These are phyloP conservation scores for Elongisporangium prolatum DNA, from an alignment of 352 stramenopile species.

Conservation along the genomic window DNA sequence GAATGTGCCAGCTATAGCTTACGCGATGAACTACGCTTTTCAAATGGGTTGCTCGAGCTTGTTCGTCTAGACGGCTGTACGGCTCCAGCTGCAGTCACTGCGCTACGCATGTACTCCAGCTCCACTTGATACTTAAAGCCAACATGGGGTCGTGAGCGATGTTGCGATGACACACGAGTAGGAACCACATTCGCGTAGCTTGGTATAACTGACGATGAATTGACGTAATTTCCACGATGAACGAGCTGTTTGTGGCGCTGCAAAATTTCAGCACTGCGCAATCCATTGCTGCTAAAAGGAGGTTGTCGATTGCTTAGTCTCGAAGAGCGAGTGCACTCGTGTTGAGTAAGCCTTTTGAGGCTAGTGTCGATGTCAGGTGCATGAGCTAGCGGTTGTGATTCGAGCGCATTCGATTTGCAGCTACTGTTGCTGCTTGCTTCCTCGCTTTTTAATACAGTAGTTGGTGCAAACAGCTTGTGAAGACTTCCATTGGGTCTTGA, in stretches of 20 bases:
- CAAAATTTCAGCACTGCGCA: slow-evolving; percentile 41
- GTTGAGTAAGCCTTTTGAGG: background rate
- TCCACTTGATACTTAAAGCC: slow-evolving; percentile 37
- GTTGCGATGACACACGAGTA: slow-evolving; percentile 8
- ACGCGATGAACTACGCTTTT: too few relatives aligned
- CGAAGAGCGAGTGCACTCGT: background rate
- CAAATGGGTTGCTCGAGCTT: too few relatives aligned
- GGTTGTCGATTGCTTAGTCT: background rate
- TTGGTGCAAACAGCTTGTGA: too few relatives aligned
- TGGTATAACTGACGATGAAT: too few relatives aligned
- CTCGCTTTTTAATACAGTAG: too few relatives aligned
- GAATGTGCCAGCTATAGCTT: too few relatives aligned
- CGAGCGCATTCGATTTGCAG: background rate
- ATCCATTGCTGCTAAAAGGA: background rate
- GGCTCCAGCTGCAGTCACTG: slow-evolving; percentile 13
- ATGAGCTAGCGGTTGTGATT: background rate
- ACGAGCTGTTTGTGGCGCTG: slow-evolving; percentile 15
- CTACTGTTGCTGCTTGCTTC: too few relatives aligned
- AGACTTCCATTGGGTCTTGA: too few relatives aligned
- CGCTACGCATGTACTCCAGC: slow-evolving; percentile 43
- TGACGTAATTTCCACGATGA: too few relatives aligned
- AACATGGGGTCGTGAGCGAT: slow-evolving; percentile 8
- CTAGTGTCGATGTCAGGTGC: background rate
- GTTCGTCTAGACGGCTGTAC: background rate
- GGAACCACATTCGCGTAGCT: too few relatives aligned